phyloP scores from a whole-genome alignment of 768 basidiomycete genomes.

The Hygrophorus russula region DNA sequence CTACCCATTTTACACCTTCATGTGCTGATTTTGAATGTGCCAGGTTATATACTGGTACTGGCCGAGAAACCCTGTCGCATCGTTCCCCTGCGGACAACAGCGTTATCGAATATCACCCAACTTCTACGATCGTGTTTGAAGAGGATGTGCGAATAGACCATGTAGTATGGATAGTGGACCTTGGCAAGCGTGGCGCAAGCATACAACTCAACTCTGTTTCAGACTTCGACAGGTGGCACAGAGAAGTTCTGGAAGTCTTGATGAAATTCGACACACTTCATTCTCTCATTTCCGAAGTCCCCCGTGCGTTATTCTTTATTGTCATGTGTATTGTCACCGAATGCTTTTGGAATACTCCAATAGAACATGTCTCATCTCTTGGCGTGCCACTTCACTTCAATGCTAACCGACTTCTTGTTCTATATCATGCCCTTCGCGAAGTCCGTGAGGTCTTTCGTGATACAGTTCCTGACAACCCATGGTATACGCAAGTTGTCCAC shows the following conservation, averaged over 20 bases:
- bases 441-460: conserved; percentile 8
- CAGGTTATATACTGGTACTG: conserved; percentile 32
- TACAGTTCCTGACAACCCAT: conserved; percentile 14
- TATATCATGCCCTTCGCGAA: conserved; percentile 23
- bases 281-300: conserved; percentile 24
- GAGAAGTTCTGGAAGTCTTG: conserved; percentile 19
- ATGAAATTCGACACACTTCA: conserved; percentile 23
- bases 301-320: conserved; percentile 16
- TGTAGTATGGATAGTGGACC: conserved; percentile 21
- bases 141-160: conserved; percentile 28
- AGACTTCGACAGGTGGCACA: conserved; percentile 21
- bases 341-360: conserved; percentile 26
- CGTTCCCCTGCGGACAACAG: conserved; percentile 19
- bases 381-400: conserved; percentile 28
- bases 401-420: conserved; percentile 25
- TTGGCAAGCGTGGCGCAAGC: conserved; percentile 19
- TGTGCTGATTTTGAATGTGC: neutral
- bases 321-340: conserved; percentile 3
- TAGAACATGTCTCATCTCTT: conserved; percentile 30
- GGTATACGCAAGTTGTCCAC: conserved; percentile 21
- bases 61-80: conserved; percentile 25
- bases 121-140: conserved; percentile 9
- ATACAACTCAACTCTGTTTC: conserved; percentile 17
- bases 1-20: neutral
- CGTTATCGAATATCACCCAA: conserved; percentile 17